Percentiles rank a stretch among this genome's conserved stretches.
Evolutionary conservation across 345 rosid genomes (phyloP).

Genomic region (Populus davidiana): DNA sequence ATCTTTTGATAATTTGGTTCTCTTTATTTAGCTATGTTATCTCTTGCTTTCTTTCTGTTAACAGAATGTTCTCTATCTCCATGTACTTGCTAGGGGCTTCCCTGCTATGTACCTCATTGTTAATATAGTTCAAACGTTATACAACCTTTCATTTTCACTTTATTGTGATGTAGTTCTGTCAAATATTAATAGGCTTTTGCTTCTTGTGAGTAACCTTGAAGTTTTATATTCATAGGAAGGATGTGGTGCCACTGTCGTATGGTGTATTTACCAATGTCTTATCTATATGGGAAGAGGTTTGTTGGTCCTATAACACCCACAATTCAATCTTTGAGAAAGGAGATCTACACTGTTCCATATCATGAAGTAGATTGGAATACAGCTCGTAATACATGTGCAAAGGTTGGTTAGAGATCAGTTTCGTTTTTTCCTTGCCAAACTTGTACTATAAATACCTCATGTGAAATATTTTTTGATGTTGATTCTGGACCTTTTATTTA

Average conservation of each 20-base stretch:
- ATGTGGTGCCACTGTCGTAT: conserved; percentile 99
- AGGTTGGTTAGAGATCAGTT: conserved; percentile 52
- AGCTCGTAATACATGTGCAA: conserved; percentile 82
- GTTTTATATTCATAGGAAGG: conserved; percentile 54
- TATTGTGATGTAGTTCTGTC: not conserved
- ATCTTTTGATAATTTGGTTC: too few relatives aligned
- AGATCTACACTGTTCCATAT: conserved; percentile 71
- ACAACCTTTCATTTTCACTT: not conserved
- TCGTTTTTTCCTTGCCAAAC: not conserved
- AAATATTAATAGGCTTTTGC: too few relatives aligned
- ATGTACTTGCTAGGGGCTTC: not conserved
- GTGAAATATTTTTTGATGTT: too few relatives aligned
- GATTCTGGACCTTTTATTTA: conserved; percentile 2
- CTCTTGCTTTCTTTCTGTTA: too few relatives aligned
- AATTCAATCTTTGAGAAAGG: conserved; percentile 79
- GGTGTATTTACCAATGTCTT: conserved; percentile 98
- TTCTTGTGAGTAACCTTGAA: too few relatives aligned
- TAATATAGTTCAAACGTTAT: too few relatives aligned
- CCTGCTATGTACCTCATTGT: too few relatives aligned
- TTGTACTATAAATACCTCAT: too few relatives aligned
- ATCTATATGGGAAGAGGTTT: conserved; percentile 88
- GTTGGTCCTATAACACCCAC: conserved; percentile 90
- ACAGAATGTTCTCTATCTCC: not conserved
- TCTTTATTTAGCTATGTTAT: too few relatives aligned
- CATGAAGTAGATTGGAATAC: conserved; percentile 82